phyloP scores from a whole-genome alignment of 2,329 filamentous ascomycete genomes.

The Elsinoe australis region DNA sequence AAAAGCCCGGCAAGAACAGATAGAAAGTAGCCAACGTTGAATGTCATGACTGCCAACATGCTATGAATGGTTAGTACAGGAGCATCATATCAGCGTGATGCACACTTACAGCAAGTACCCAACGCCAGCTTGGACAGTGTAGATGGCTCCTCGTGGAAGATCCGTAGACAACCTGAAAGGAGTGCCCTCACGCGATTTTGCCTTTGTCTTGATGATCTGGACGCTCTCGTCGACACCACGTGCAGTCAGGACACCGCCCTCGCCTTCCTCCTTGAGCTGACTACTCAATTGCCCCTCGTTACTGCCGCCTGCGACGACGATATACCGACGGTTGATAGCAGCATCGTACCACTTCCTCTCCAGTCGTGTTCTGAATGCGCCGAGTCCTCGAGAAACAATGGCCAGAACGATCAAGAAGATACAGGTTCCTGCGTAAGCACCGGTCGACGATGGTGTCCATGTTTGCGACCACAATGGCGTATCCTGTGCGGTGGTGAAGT shows the following conservation, averaged over 20 bases:
- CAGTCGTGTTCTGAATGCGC: constrained; percentile 58
- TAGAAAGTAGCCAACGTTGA: constrained; percentile 78
- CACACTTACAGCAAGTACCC: constrained; percentile 74
- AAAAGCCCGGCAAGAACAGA: constrained; percentile 74
- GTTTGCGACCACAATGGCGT: constrained; percentile 58
- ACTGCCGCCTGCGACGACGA: constrained; percentile 53
- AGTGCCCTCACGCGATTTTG: constrained; percentile 44
- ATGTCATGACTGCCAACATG: constrained; percentile 88
- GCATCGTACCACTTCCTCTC: constrained; percentile 62
- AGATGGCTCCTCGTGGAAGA: constrained; percentile 61
- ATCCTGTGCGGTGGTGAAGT: constrained; percentile 56
- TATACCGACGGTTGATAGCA: constrained; percentile 67
- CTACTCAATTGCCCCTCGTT: constrained; percentile 18
- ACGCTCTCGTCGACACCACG: constrained; percentile 78
- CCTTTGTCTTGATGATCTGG: constrained; percentile 55
- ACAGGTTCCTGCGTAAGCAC: constrained; percentile 78
- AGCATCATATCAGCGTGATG: background rate
- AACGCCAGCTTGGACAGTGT: constrained; percentile 65
- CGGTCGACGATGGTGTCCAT: constrained; percentile 66
- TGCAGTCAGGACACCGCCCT: constrained; percentile 59
- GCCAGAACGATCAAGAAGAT: constrained; percentile 80
- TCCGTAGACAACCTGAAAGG: constrained; percentile 81
- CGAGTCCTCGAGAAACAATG: constrained; percentile 58
- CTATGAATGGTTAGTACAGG: constrained; percentile 41
- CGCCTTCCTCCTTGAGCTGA: constrained; percentile 42